Evolutionary conservation across 768 basidiomycete genomes (phyloP).

Genomic region (Rhizopogon roseolus): DNA sequence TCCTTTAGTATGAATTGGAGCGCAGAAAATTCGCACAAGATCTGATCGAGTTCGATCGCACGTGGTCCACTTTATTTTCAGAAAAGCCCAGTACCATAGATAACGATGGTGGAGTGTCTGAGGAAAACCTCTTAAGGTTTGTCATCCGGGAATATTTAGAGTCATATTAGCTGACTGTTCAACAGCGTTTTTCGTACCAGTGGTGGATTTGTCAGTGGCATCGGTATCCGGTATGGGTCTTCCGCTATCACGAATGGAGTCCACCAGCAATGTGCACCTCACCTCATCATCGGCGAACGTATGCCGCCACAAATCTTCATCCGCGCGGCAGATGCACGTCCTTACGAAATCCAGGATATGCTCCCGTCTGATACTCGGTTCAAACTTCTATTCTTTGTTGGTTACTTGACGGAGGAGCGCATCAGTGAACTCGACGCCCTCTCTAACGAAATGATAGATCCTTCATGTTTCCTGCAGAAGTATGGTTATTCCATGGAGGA

Average conservation of each 20-base stretch:
- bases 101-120: conserved; percentile 27
- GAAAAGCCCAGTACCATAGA: conserved; percentile 51
- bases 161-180: neutral
- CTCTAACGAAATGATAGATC: conserved; percentile 20
- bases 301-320: conserved; percentile 31
- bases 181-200: conserved; percentile 31
- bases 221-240: conserved; percentile 36
- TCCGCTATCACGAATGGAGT: conserved; percentile 29
- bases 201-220: conserved; percentile 32
- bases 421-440: conserved; percentile 16
- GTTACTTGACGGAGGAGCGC: conserved; percentile 19
- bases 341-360: conserved; percentile 36
- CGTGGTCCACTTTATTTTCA: conserved; percentile 61
- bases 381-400: conserved; percentile 32
- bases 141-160: neutral
- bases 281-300: conserved; percentile 33
- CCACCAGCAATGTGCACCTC: conserved; percentile 25
- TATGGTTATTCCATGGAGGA: conserved; percentile 12
- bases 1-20: conserved; percentile 61
- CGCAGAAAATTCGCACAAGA: conserved; percentile 66
- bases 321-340: conserved; percentile 31
- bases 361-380: conserved; percentile 33
- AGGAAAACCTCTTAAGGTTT: conserved; percentile 32
- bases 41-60: conserved; percentile 65
- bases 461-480: conserved; percentile 23